Conservation (phyloP, 306 rosid genomes). For the Cajanus cajan region DNA sequence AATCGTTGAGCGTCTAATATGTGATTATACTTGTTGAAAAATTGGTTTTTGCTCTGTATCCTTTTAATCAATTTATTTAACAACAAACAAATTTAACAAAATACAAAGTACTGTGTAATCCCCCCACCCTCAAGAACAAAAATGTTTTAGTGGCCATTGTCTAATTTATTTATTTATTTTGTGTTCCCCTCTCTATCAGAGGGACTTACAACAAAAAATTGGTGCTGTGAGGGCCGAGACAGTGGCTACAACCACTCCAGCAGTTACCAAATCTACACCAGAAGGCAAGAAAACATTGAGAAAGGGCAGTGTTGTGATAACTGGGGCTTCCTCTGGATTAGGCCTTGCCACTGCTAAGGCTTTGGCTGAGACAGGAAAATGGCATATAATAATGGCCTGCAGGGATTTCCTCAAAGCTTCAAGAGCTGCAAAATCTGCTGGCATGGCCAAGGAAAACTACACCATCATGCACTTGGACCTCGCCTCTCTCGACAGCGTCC, state of each 20-base stretch:
- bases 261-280: slow-evolving; percentile 50
- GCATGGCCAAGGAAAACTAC: slow-evolving; percentile 78
- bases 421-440: slow-evolving; percentile 93
- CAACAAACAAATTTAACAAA: neutral
- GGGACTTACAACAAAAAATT: slow-evolving; percentile 46
- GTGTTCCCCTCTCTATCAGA: slow-evolving; percentile 31
- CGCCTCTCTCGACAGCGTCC: slow-evolving; percentile 87
- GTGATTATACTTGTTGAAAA: neutral
- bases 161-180: slow-evolving; percentile 8
- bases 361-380: slow-evolving; percentile 92
- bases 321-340: slow-evolving; percentile 97
- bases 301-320: slow-evolving; percentile 80
- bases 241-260: slow-evolving; percentile 59
- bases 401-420: slow-evolving; percentile 97
- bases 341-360: slow-evolving; percentile 97
- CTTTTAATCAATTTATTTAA: neutral
- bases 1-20: neutral
- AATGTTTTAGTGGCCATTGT: neutral
- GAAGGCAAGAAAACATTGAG: slow-evolving; percentile 93
- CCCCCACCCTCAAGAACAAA: neutral
- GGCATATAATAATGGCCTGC: slow-evolving; percentile 98
- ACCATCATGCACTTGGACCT: slow-evolving; percentile 95
- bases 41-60: neutral
- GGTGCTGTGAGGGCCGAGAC: slow-evolving; percentile 73
- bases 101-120: neutral